A percentile compares a stretch with the other conserved stretches of the same genome.
Evolutionary conservation across 345 rosid genomes (phyloP).

Genomic region (Zanthoxylum bungeanum): DNA sequence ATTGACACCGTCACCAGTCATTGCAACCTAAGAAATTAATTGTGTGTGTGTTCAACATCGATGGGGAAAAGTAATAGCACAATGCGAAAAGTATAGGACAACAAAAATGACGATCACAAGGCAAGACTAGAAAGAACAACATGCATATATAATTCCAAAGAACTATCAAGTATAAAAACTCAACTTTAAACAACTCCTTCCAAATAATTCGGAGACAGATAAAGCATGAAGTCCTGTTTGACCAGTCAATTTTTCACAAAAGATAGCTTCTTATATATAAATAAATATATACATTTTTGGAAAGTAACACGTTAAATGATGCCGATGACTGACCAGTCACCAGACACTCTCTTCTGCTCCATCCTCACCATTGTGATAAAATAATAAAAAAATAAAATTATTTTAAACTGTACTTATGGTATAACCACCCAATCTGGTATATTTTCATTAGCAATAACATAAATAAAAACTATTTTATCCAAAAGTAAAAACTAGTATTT

Average conservation of each 20-base stretch:
- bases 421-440: background rate
- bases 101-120: background rate
- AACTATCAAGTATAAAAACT: background rate
- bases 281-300: background rate
- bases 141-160: background rate
- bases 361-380: background rate
- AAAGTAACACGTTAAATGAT: background rate
- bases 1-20: constrained; percentile 99
- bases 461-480: background rate
- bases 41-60: background rate
- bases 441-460: background rate
- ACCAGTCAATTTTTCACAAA: background rate
- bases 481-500: background rate
- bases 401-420: background rate
- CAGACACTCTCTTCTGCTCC: background rate
- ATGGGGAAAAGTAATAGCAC: background rate
- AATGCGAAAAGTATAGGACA: background rate
- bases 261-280: background rate
- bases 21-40: constrained; percentile 69
- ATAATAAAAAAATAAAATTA: too few relatives aligned
- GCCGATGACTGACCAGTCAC: background rate
- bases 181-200: background rate
- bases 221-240: background rate
- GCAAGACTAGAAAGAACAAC: background rate
- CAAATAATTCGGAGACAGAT: background rate